These are phyloP conservation scores for Chenopodium formosanum DNA, from an alignment of 148 eudicot genomes.

Conservation along the genomic window DNA sequence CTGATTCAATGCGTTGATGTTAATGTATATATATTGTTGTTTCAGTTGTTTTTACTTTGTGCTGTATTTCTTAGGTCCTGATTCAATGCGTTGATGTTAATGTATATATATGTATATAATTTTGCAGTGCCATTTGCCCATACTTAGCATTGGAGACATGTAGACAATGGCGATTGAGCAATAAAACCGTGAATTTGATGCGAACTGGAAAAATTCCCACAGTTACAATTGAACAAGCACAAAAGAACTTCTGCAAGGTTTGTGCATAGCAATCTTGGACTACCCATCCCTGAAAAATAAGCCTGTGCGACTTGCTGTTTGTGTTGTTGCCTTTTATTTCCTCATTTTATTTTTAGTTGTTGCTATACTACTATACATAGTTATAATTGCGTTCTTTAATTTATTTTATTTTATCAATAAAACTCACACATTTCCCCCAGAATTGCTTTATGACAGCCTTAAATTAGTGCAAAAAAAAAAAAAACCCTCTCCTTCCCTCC, in stretches of 20 bases:
- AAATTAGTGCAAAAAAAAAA: background rate
- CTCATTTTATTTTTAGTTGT: background rate
- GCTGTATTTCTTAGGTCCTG: background rate
- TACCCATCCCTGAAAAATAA: background rate
- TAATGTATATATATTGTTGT: background rate
- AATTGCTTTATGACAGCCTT: no score
- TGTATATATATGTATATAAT: constrained; percentile 15
- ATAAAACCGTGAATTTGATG: constrained; percentile 93
- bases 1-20: background rate
- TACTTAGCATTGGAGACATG: constrained; percentile 97
- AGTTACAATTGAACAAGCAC: constrained; percentile 98
- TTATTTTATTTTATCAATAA: no score
- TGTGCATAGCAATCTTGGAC: constrained; percentile 18
- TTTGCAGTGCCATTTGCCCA: constrained; percentile 89
- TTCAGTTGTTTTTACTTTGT: background rate
- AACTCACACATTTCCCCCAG: no score
- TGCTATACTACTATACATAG: background rate
- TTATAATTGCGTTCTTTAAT: background rate
- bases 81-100: background rate
- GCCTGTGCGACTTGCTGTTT: background rate
- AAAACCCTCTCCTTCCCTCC: background rate
- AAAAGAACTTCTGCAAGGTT: constrained; percentile 97
- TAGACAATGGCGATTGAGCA: constrained; percentile 98
- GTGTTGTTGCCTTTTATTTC: background rate
- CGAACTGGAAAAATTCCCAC: constrained; percentile 97